Evolutionary conservation across 345 rosid genomes (phyloP).

Genomic region (Eucalyptus victrix): DNA sequence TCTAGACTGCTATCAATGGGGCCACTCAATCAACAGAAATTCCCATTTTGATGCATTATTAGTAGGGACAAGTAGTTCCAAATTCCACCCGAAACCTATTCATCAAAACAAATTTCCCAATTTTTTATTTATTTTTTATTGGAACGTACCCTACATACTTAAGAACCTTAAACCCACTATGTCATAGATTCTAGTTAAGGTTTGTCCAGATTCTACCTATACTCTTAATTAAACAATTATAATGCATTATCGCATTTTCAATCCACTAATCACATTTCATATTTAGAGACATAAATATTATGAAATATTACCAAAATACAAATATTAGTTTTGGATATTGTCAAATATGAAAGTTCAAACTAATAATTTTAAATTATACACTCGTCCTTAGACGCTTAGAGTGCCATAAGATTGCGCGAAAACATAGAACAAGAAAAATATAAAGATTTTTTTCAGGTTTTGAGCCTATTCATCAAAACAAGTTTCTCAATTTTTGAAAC

Average conservation of each 20-base stretch:
- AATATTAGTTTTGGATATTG: too few species aligned
- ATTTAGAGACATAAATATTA: too few species aligned
- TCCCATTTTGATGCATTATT: not conserved
- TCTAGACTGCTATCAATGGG: not conserved
- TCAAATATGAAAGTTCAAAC: not conserved
- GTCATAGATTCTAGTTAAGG: too few species aligned
- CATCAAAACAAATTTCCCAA: not conserved
- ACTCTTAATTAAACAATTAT: not conserved
- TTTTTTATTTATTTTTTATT: accelerated
- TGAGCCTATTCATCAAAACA: accelerated
- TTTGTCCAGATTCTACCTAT: accelerated
- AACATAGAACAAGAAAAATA: too few species aligned
- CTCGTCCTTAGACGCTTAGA: accelerated
- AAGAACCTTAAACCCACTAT: not conserved
- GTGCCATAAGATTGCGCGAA: not conserved
- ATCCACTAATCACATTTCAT: too few species aligned
- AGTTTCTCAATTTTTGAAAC: too few species aligned
- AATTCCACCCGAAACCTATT: accelerated
- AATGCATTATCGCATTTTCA: not conserved
- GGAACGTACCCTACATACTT: too few species aligned
- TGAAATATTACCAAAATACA: not conserved
- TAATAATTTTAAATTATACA: too few species aligned
- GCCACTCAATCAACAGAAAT: not conserved
- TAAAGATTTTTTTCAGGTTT: accelerated
- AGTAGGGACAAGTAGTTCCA: accelerated